phyloP scores from a whole-genome alignment of 495 filamentous ascomycete species.

The Cercophora samala region DNA sequence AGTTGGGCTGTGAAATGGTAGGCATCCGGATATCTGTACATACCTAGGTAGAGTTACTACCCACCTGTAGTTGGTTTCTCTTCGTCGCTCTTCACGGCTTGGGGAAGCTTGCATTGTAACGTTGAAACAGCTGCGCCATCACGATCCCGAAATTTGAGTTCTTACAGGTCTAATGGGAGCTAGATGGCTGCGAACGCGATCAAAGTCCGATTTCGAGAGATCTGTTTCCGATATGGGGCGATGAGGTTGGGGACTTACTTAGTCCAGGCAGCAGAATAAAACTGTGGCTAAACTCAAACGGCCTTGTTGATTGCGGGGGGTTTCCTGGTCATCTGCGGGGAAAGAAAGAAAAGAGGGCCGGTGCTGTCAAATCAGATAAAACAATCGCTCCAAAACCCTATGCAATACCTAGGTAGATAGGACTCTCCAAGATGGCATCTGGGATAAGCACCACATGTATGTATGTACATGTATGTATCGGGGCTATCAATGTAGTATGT shows the following conservation, averaged over 20 bases:
- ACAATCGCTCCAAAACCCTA: too few species aligned
- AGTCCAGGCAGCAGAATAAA: constrained; percentile 23
- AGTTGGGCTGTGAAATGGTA: neutral
- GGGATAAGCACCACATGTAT: too few species aligned
- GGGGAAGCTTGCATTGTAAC: too few species aligned
- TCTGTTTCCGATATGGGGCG: constrained; percentile 17
- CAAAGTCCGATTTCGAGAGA: constrained; percentile 20
- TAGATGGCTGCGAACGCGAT: constrained; percentile 3
- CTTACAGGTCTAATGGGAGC: constrained; percentile 3
- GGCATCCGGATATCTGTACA: too few species aligned
- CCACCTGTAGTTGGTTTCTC: neutral
- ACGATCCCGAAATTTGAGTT: constrained; percentile 17
- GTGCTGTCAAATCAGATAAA: neutral
- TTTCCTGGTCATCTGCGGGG: neutral
- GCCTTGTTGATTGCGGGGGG: neutral
- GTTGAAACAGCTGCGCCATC: constrained; percentile 8
- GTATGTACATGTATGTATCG: too few species aligned
- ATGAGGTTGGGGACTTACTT: constrained; percentile 9
- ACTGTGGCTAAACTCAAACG: constrained; percentile 9
- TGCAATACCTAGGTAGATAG: too few species aligned
- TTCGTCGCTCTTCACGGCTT: neutral
- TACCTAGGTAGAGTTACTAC: neutral
- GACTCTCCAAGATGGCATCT: too few species aligned
- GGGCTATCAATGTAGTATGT: too few species aligned
- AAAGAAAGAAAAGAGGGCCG: neutral